Percentiles rank a stretch among this genome's conserved stretches.
phyloP scores from a whole-genome alignment of 176 grass and related monocot genomes.

The Oropetium thomaeum region DNA sequence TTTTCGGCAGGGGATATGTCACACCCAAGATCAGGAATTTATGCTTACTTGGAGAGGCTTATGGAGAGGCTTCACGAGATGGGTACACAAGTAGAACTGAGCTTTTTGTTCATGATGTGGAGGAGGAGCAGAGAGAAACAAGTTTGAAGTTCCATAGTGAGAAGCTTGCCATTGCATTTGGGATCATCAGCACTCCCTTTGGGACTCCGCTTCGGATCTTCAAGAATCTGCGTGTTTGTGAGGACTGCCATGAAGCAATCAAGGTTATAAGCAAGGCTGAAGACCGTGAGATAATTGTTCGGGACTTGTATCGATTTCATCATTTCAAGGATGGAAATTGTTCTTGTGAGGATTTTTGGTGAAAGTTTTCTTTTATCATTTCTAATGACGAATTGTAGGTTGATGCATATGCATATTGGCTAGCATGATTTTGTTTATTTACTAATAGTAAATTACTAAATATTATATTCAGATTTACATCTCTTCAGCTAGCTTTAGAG shows the following conservation, averaged over 20 bases:
- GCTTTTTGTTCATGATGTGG: slow-evolving; percentile 49
- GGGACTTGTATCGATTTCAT: slow-evolving; percentile 53
- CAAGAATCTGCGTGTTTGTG: slow-evolving; percentile 56
- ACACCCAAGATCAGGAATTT: slow-evolving; percentile 42
- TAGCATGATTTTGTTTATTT: neutral
- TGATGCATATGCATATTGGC: neutral
- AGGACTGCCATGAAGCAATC: slow-evolving; percentile 57
- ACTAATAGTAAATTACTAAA: neutral
- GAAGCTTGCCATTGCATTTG: slow-evolving; percentile 58
- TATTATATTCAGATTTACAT: slow-evolving; percentile 58
- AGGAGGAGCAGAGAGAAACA: slow-evolving; percentile 63
- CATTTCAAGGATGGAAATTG: slow-evolving; percentile 51
- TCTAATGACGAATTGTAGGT: neutral
- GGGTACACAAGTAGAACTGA: slow-evolving; percentile 48
- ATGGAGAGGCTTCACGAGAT: slow-evolving; percentile 50
- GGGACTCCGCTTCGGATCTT: slow-evolving; percentile 49
- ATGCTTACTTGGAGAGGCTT: slow-evolving; percentile 41
- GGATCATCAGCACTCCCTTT: slow-evolving; percentile 47
- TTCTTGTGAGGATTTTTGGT: slow-evolving; percentile 59
- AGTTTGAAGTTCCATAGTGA: slow-evolving; percentile 51
- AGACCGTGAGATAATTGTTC: slow-evolving; percentile 38
- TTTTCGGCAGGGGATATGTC: slow-evolving; percentile 40
- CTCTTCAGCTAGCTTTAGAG: slow-evolving; percentile 69
- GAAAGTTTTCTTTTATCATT: slow-evolving; percentile 24
- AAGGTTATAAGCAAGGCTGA: slow-evolving; percentile 35